A percentile compares a stretch with the other conserved stretches of the same genome.
Conservation (phyloP, 306 rosid genomes). For the Cucurbita moschata region DNA sequence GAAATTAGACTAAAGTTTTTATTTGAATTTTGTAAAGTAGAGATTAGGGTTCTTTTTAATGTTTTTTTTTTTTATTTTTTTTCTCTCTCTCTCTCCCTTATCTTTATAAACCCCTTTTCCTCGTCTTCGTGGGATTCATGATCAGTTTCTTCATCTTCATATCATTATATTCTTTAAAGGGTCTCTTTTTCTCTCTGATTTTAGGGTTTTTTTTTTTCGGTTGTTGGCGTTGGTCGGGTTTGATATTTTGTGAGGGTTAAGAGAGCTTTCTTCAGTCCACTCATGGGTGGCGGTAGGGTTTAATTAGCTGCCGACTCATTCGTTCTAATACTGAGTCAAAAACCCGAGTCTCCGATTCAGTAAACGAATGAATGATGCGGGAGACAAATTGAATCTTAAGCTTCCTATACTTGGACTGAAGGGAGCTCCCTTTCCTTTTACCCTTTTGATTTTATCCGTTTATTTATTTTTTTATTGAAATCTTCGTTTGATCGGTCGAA, state of each 20-base stretch:
- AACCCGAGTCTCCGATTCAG: neutral
- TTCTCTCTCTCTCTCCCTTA: neutral
- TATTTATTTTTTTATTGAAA: too few species aligned
- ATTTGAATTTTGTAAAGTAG: neutral
- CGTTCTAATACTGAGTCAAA: constrained; percentile 5
- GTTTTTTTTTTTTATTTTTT: too few species aligned
- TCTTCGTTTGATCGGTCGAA: neutral
- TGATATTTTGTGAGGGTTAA: neutral
- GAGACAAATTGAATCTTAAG: constrained; percentile 12
- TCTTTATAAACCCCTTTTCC: neutral
- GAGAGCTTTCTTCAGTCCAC: constrained; percentile 14
- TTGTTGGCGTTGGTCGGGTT: too few species aligned
- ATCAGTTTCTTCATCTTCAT: too few species aligned
- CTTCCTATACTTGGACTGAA: constrained; percentile 12
- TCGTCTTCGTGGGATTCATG: too few species aligned
- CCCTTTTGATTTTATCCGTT: too few species aligned
- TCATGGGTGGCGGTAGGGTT: constrained; percentile 7
- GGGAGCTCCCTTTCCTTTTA: constrained; percentile 9
- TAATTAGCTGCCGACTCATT: constrained; percentile 13
- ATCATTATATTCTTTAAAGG: too few species aligned
- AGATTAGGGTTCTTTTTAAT: neutral
- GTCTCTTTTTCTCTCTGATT: too few species aligned
- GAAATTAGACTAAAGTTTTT: neutral
- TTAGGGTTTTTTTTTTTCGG: too few species aligned
- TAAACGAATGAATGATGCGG: constrained; percentile 12